These are phyloP conservation scores for Cytospora chrysosperma DNA, from an alignment of 2,329 filamentous ascomycete genomes.

Conservation along the genomic window DNA sequence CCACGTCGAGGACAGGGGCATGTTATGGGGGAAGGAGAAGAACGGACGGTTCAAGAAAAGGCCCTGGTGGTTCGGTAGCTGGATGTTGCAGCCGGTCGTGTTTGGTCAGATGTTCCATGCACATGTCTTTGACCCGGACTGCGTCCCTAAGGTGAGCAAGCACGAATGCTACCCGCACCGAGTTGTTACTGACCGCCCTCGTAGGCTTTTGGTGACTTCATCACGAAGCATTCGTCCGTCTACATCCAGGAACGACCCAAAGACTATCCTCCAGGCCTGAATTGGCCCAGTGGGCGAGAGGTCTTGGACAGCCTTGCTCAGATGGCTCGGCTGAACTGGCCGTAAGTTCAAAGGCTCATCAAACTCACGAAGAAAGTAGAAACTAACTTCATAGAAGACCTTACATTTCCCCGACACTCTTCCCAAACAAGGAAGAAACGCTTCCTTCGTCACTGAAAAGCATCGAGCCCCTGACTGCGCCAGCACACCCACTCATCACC, in stretches of 20 bases:
- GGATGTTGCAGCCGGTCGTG: conserved; percentile 75
- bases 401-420: conserved; percentile 83
- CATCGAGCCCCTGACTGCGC: conserved; percentile 75
- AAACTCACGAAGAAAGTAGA: conserved; percentile 25
- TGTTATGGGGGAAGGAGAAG: conserved; percentile 60
- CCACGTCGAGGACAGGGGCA: conserved; percentile 70
- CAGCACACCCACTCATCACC: conserved; percentile 83
- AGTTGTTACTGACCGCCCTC: neutral
- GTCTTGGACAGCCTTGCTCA: conserved; percentile 79
- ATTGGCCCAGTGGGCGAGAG: conserved; percentile 74
- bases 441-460: conserved; percentile 64
- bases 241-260: conserved; percentile 75
- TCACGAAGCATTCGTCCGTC: conserved; percentile 71
- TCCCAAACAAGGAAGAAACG: conserved; percentile 65
- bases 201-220: conserved; percentile 43
- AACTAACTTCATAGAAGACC: conserved; percentile 44
- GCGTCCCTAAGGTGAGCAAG: conserved; percentile 58
- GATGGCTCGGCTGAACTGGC: conserved; percentile 82
- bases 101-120: conserved; percentile 76
- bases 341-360: conserved; percentile 53
- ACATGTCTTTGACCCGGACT: conserved; percentile 74
- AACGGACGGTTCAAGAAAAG: conserved; percentile 56
- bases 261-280: conserved; percentile 62
- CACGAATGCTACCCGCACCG: neutral
- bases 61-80: conserved; percentile 83